These are phyloP conservation scores for Solanum chacoense DNA, from an alignment of 305 asterid genomes.

Conservation along the genomic window DNA sequence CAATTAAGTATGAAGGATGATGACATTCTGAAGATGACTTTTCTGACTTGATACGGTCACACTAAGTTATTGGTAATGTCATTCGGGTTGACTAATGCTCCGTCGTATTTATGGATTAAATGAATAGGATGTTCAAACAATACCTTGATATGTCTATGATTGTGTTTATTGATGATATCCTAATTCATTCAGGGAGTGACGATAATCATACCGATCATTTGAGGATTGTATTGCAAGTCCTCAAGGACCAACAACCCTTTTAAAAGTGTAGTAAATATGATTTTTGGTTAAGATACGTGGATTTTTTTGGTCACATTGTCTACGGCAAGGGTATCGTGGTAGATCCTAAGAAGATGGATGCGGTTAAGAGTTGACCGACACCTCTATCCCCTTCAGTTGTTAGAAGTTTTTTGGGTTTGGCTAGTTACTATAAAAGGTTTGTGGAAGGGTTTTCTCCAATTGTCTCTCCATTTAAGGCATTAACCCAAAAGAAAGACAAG, in stretches of 20 bases:
- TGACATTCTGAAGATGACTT: not conserved
- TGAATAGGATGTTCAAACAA: not conserved
- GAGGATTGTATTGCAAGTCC: not conserved
- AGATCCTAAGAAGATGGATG: not conserved
- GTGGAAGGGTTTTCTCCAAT: not conserved
- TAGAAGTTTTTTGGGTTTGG: not conserved
- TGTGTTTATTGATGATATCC: not conserved
- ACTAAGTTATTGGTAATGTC: too few relatives aligned
- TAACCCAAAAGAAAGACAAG: not conserved
- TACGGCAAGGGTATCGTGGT: not conserved
- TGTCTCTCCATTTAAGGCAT: not conserved
- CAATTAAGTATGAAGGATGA: not conserved
- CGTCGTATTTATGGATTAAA: not conserved
- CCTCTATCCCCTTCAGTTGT: not conserved
- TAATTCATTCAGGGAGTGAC: not conserved
- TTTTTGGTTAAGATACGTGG: not conserved
- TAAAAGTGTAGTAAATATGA: not conserved
- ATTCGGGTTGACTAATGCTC: not conserved
- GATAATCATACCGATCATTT: not conserved
- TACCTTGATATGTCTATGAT: not conserved
- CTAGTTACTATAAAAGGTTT: not conserved
- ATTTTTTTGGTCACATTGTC: not conserved
- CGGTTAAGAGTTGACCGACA: not conserved
- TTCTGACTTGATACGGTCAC: not conserved
- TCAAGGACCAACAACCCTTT: not conserved